Evolutionary conservation across 2,329 filamentous ascomycete species (phyloP).

Genomic region (Sclerotinia nivalis): DNA sequence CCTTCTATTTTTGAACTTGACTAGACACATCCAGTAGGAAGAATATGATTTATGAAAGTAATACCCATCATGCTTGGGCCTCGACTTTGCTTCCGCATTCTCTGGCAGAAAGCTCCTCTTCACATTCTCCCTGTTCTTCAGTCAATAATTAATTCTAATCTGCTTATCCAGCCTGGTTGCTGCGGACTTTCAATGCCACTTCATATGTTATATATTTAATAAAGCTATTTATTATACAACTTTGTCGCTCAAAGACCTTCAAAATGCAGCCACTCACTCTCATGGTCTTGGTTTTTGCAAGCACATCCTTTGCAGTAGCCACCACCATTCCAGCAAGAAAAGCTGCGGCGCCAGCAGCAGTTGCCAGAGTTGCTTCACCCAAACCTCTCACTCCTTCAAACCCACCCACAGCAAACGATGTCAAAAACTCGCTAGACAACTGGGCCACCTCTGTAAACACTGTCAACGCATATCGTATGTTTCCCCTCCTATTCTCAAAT

Average conservation of each 20-base stretch:
- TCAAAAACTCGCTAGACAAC: conserved; percentile 29
- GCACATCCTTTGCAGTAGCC: conserved; percentile 13
- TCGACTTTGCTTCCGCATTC: conserved; percentile 10
- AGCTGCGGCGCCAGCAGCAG: conserved; percentile 4
- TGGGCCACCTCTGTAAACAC: conserved; percentile 29
- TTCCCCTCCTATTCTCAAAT: too few relatives aligned
- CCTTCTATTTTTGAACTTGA: neutral
- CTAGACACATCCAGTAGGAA: neutral
- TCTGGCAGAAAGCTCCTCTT: neutral
- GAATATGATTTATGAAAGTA: conserved; percentile 15
- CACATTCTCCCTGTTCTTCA: neutral
- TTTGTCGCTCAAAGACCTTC: neutral
- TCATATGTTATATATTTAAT: conserved; percentile 8
- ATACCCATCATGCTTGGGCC: neutral
- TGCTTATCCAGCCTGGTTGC: conserved; percentile 17
- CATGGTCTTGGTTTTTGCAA: conserved; percentile 11
- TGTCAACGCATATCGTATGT: conserved; percentile 29
- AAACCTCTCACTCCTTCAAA: conserved; percentile 25
- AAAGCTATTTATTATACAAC: neutral
- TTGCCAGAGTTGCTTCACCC: conserved; percentile 16
- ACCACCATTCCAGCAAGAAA: neutral
- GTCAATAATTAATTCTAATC: conserved; percentile 7
- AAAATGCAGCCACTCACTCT: conserved; percentile 8
- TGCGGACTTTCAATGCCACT: neutral
- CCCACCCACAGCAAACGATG: conserved; percentile 27